Conservation (phyloP, 2,329 filamentous ascomycete genomes). For the Alternaria gansuensis region DNA sequence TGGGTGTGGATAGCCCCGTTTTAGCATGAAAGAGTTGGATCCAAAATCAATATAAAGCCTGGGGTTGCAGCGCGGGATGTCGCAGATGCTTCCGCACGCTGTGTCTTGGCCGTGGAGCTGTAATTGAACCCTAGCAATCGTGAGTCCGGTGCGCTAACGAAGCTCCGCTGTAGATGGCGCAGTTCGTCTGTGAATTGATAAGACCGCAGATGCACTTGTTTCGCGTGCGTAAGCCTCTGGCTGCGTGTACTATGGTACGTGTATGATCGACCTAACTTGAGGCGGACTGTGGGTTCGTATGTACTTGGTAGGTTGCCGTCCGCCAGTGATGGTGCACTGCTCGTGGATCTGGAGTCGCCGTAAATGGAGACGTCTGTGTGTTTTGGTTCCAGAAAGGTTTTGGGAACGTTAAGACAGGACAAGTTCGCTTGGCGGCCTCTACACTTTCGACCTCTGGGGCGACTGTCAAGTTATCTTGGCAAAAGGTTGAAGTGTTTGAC, state of each 20-base stretch:
- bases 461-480: conserved; percentile 39
- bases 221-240: conserved; percentile 28
- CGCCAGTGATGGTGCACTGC: conserved; percentile 24
- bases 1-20: conserved; percentile 12
- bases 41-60: conserved; percentile 26
- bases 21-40: conserved; percentile 22
- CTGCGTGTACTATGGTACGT: conserved; percentile 12
- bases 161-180: conserved; percentile 30
- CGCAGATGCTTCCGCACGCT: conserved; percentile 37
- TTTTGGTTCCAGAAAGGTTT: conserved; percentile 34
- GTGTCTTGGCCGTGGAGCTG: conserved; percentile 34
- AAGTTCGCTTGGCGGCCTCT: conserved; percentile 34
- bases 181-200: conserved; percentile 15
- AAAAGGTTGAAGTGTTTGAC: conserved; percentile 32
- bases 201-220: conserved; percentile 32
- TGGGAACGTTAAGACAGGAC: conserved; percentile 33
- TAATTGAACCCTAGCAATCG: conserved; percentile 24
- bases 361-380: conserved; percentile 27
- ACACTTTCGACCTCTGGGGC: conserved; percentile 37
- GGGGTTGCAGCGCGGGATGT: conserved; percentile 44
- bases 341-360: conserved; percentile 32
- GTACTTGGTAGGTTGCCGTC: conserved; percentile 38
- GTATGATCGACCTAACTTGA: conserved; percentile 24
- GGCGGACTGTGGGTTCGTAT: conserved; percentile 32
- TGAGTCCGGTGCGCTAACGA: conserved; percentile 28